Evolutionary conservation across 192 early-diverging fungal species (phyloP).

Genomic region (Coemansia sp.): DNA sequence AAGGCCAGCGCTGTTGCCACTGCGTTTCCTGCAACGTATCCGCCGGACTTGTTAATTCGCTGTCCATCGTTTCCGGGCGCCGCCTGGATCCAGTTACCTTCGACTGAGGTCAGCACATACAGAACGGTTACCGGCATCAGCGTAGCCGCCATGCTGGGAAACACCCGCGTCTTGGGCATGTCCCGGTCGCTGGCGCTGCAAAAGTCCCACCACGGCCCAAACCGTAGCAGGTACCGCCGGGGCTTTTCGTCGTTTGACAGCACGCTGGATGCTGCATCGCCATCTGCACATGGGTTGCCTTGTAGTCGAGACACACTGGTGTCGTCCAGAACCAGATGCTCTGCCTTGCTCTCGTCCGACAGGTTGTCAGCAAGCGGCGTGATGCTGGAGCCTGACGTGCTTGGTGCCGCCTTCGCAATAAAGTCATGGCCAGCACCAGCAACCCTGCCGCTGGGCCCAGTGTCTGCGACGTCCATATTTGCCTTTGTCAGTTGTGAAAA

Average conservation of each 20-base stretch:
- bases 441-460: not conserved
- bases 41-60: slow-evolving; percentile 34
- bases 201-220: slow-evolving; percentile 40
- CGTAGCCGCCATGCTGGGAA: slow-evolving; percentile 43
- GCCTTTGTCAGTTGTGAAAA: too few species aligned
- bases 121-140: slow-evolving; percentile 43
- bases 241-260: slow-evolving; percentile 18
- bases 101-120: slow-evolving; percentile 53
- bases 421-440: not conserved
- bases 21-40: slow-evolving; percentile 49
- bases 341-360: not conserved
- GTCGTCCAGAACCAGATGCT: not conserved
- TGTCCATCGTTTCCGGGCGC: slow-evolving; percentile 31
- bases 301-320: not conserved
- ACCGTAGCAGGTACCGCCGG: slow-evolving; percentile 21
- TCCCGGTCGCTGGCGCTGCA: slow-evolving; percentile 34
- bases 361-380: not conserved
- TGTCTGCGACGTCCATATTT: not conserved
- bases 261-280: not conserved
- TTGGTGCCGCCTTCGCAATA: not conserved
- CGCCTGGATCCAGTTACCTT: slow-evolving; percentile 48
- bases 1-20: slow-evolving; percentile 49
- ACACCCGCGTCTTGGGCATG: slow-evolving; percentile 35
- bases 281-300: not conserved
- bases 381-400: not conserved